phyloP scores from a whole-genome alignment of 768 basidiomycete genomes.

The Lactarius akahatsu region DNA sequence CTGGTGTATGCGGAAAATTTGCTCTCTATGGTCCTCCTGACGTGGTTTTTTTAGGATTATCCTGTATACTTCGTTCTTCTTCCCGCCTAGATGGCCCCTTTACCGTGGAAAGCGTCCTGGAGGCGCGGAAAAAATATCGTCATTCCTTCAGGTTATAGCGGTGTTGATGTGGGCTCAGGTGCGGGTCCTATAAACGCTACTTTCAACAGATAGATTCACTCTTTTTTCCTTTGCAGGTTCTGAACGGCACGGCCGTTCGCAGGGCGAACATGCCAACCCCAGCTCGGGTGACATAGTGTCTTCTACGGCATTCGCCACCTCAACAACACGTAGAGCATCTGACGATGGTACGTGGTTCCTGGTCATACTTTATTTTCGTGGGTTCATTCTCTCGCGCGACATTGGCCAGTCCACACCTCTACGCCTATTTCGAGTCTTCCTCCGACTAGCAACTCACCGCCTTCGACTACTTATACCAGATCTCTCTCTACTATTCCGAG shows the following conservation, averaged over 20 bases:
- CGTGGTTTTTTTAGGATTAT: background rate
- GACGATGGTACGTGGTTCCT: conserved; percentile 2
- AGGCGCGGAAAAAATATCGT: conserved; percentile 2
- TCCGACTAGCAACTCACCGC: background rate
- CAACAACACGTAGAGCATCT: background rate
- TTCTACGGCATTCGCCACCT: background rate
- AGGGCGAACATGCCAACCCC: background rate
- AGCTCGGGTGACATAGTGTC: background rate
- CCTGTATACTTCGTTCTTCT: background rate
- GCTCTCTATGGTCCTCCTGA: background rate
- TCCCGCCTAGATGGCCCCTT: conserved; percentile 22
- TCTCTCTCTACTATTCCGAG: background rate
- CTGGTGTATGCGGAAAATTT: background rate
- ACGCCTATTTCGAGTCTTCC: background rate
- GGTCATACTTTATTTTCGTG: background rate
- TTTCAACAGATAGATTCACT: background rate
- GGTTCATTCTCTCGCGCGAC: background rate
- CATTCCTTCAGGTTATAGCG: conserved; percentile 1
- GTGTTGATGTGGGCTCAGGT: conserved; percentile 10
- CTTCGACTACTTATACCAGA: background rate
- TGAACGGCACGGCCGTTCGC: conserved; percentile 1
- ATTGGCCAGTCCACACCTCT: background rate
- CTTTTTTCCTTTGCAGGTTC: background rate
- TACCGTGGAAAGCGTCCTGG: conserved; percentile 7
- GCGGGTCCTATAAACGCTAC: background rate